Evolutionary conservation across 345 rosid genomes (phyloP), one percentile per base, ranked within the genome.

Genomic region (Aquilaria yunnanensis): DNA sequence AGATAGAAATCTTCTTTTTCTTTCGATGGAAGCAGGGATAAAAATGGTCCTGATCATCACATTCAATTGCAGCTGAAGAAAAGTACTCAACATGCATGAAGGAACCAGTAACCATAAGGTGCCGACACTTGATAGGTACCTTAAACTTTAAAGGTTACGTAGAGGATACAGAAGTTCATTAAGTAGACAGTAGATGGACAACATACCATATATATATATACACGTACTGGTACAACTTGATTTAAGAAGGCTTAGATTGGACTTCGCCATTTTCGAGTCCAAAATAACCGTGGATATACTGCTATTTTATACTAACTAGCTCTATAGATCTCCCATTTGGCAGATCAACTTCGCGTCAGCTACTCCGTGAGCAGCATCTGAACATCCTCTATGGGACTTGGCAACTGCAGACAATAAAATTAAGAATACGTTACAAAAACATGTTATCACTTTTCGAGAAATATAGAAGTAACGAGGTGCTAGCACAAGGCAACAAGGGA

Each of bases 311-410:
- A 29, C 46, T 43, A 52, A 8, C 11, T 47, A 7, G 12, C 16
- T 30, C 46, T 12, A 49, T 14, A 8, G 9, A 47, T 30, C 56
- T 63, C 1, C 29, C 32, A 51, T 58, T 46, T 16, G 43, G 71
- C 51, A 62, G 66, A 34, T 31, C 50, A 10, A 31, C n/a, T 69
- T 16, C 11, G 23, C n/a, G 37, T 60, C 59, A n/a, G 54, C 76
- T 78, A 83, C 69, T 78, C 82, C 0, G 85, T 77, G 33, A 76
- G 50, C 37, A 83, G 69, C 80, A 78, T 77, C 57, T 74, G 66
- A 65, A 77, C 54, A 47, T 81, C 85, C 14, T 57, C 68, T 0
- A 49, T 59, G 6, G 72, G 65, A 56, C 65, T 32, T 13, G 88
- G 80, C 54, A 78, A 73, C 88, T 83, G 83, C 74, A 68, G 51